Percentiles rank a stretch among this genome's conserved stretches.
These are phyloP conservation scores for Crithidia fasciculata DNA, from an alignment of 208 protist species.

Conservation along the genomic window DNA sequence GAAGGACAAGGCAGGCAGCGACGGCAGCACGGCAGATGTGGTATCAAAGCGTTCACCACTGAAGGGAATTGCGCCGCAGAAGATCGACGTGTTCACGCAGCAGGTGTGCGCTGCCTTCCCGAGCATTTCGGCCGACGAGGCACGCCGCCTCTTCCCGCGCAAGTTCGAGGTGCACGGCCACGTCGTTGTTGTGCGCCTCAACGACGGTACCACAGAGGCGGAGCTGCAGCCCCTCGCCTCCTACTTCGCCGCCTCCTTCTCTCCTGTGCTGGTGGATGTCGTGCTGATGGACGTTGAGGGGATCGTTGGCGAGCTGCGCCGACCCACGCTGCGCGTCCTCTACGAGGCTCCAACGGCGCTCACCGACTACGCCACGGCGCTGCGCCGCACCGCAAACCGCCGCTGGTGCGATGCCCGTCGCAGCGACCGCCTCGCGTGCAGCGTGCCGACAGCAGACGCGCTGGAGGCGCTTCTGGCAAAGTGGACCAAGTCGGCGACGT, in stretches of 20 bases:
- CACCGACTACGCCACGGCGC: slow-evolving; percentile 12
- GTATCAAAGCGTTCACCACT: not conserved
- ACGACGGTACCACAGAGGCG: slow-evolving; percentile 43
- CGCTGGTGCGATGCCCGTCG: slow-evolving; percentile 14
- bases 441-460: slow-evolving; percentile 14
- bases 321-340: slow-evolving; percentile 56
- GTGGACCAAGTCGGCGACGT: slow-evolving; percentile 58
- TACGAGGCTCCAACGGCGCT: slow-evolving; percentile 21
- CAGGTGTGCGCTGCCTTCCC: slow-evolving; percentile 28
- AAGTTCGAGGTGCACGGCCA: slow-evolving; percentile 86
- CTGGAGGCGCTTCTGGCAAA: slow-evolving; percentile 27
- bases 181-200: slow-evolving; percentile 83
- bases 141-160: slow-evolving; percentile 55
- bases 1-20: not conserved
- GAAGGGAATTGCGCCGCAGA: slow-evolving; percentile 38
- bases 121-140: slow-evolving; percentile 22
- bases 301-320: slow-evolving; percentile 80
- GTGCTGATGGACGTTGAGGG: slow-evolving; percentile 76
- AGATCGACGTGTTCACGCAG: slow-evolving; percentile 62
- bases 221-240: slow-evolving; percentile 47
- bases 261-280: slow-evolving; percentile 66
- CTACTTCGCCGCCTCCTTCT: slow-evolving; percentile 68
- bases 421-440: not conserved
- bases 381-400: slow-evolving; percentile 14
- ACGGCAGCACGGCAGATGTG: not conserved